Base-by-base conservation (phyloP, 75 land plant genomes). In the Ceratopteris richardii region DNA sequence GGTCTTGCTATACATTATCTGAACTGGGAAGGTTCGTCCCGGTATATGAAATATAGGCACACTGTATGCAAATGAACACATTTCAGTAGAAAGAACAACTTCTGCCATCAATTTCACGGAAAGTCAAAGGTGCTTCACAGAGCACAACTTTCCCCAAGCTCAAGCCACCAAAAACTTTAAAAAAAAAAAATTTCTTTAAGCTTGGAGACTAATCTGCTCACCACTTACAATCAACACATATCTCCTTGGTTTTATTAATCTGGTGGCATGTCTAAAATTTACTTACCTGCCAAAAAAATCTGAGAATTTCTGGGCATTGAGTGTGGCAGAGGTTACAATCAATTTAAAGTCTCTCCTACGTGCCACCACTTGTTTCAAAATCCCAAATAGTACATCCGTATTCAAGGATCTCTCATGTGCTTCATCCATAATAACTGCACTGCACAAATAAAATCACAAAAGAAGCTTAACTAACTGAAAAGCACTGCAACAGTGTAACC, bases 281-380 rank as follows among this genome's bases (percentile, higher is more conserved):
- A 33, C 16, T 18, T 61, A 88, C 98, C 95, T 86, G 64, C 98
- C 98, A 75, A 93, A 93, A 57, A 93, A 93, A 52, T 83, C 62
- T 9, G 98, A 89, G 61, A 93, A 93, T 61, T 93, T 93, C 77
- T 93, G 81, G 2, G 98, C 98, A 75, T 93, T 93, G 22, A 93
- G 73, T 48, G 98, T 93, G 27, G 98, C 98, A 67, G 98, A 93
- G 46, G 98, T 93, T 51, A 93, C 98, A 75, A 93, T 93, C 17
- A 93, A 90, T 82, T 86, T 93, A 72, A 93, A 93, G 60, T 93
- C 98, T 57, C 98, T 90, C 5, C 98, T 89, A 41, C 73, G 80
- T 14, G 96, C 96, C 60, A 93, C 98, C 47, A 93, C 90, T 56
- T 93, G 82, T 58, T 93, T 93, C 63, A 93, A 61, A 17, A 93